Conservation (phyloP, 768 basidiomycete genomes). For the Austroboletus festivus region DNA sequence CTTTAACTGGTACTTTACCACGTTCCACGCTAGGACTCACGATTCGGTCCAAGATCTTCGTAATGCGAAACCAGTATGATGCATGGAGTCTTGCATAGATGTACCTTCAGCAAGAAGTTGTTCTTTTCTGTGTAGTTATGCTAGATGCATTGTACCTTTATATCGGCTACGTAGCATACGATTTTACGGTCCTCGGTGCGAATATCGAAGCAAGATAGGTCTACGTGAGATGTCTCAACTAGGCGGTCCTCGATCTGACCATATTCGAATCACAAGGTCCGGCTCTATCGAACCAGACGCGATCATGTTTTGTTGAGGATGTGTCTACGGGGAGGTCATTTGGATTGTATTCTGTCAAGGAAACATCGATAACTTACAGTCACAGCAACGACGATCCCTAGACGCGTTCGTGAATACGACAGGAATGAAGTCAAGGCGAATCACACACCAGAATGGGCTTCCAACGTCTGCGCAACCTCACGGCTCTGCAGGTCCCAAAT, state of each 20-base stretch:
- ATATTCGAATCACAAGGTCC: slow-evolving; percentile 79
- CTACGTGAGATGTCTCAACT: slow-evolving; percentile 4
- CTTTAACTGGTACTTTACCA: not conserved
- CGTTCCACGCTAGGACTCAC: not conserved
- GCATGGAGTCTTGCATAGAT: not conserved
- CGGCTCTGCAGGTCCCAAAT: slow-evolving; percentile 90
- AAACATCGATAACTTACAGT: slow-evolving; percentile 54
- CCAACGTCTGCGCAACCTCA: slow-evolving; percentile 77
- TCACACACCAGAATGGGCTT: slow-evolving; percentile 66
- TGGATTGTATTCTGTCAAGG: not conserved
- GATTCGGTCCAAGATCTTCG: slow-evolving; percentile 44
- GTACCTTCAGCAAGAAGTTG: no score
- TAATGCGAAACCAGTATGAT: slow-evolving; percentile 53
- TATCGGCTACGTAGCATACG: slow-evolving; percentile 3
- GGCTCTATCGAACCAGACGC: slow-evolving; percentile 85
- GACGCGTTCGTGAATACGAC: slow-evolving; percentile 5
- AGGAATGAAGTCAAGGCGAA: not conserved
- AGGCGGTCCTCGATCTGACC: slow-evolving; percentile 53
- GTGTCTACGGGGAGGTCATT: slow-evolving; percentile 49
- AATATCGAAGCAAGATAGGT: slow-evolving; percentile 7
- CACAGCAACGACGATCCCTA: slow-evolving; percentile 70
- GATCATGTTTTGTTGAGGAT: slow-evolving; percentile 83
- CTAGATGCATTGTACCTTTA: slow-evolving; percentile 6
- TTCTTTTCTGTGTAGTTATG: slow-evolving; percentile 17
- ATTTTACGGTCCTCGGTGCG: not conserved